Percentiles rank a stretch among this genome's conserved stretches.
Conservation (phyloP, 495 filamentous ascomycete genomes). For the Aspergillus cavernicola region DNA sequence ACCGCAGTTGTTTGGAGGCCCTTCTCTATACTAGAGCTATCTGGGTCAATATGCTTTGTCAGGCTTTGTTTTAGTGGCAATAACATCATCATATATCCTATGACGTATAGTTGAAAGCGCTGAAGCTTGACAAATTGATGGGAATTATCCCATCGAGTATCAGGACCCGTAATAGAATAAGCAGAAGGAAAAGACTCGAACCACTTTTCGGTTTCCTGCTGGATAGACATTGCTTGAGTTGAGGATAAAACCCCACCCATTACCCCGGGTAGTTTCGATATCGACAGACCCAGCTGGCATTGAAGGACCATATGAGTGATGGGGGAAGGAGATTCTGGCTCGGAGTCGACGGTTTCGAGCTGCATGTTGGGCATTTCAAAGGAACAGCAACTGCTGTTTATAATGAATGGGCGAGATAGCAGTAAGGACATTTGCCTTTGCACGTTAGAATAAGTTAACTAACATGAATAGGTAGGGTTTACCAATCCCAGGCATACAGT, state of each 20-base stretch:
- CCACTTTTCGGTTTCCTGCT: conserved; percentile 38
- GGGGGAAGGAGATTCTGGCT: conserved; percentile 19
- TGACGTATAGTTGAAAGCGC: conserved; percentile 45
- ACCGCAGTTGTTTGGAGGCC: conserved; percentile 36
- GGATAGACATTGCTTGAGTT: conserved; percentile 16
- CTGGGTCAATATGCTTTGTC: conserved; percentile 17
- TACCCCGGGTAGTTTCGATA: conserved; percentile 14
- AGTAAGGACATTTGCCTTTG: conserved; percentile 31
- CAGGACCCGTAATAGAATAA: conserved; percentile 35
- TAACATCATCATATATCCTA: conserved; percentile 45
- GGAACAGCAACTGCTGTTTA: conserved; percentile 17
- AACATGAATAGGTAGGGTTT: neutral
- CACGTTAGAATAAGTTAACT: neutral
- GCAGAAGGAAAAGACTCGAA: conserved; percentile 37
- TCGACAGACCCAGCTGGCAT: conserved; percentile 20
- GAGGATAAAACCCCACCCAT: conserved; percentile 8
- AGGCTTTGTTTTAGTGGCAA: conserved; percentile 42
- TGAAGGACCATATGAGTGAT: conserved; percentile 23
- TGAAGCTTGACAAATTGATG: conserved; percentile 43
- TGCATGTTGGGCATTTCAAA: conserved; percentile 26
- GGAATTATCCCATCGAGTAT: conserved; percentile 43
- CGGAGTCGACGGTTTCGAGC: conserved; percentile 16
- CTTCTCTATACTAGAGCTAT: conserved; percentile 24
- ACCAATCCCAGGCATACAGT: conserved; percentile 38
- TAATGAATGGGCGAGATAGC: conserved; percentile 27